Evolutionary conservation across 108 stramenopile genomes (phyloP), one percentile per base, ranked within the genome.

Genomic region (Cyclotella kingstonii): DNA sequence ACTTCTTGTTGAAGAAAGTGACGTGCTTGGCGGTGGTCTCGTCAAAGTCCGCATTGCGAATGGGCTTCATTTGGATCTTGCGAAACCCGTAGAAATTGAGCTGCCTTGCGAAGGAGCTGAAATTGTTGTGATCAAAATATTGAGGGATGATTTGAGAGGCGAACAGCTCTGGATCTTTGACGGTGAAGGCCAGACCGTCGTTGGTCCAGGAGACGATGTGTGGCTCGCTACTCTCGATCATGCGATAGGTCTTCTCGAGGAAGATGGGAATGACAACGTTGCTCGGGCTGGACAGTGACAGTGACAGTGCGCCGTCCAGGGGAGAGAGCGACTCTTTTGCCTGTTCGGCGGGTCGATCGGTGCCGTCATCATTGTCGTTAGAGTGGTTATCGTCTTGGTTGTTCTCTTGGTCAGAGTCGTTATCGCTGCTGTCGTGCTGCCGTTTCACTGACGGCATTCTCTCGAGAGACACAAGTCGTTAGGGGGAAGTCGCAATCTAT

Each of bases 101-200:
- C 54, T 84, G 77, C 8, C 68, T 33, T 18, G 75, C 70, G 35
- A 76, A 72, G 23, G 70, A 72, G 40, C 48, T 67, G 49, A 71
- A 77, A 38, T 69, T 93, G 74, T 89, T 93, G 71, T 94, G 92
- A 59, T 90, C 92, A 58, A 94, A 94, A 54, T 90, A 94, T 44
- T 89, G 85, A 5, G 92, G 92, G 54, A 90, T 90, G 30, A 89
- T 64, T 9, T 36, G 45, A 29, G 70, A 12, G 1, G 70, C 61
- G 47, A 72, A 72, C 17, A 15, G 5, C 0, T 72, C 70, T 14
- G 92, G 86, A 49, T 94, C 83, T 63, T 94, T 94, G 44, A 94
- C 87, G 4, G 86, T 79, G 60, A 94, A 94, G 76, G 85, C 89
- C 12, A 89, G 85, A 1, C 92, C 92, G 45, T 93, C 89, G 0